Base-by-base conservation (phyloP, 371 early-diverging fungal species). In the Mucor indicus region DNA sequence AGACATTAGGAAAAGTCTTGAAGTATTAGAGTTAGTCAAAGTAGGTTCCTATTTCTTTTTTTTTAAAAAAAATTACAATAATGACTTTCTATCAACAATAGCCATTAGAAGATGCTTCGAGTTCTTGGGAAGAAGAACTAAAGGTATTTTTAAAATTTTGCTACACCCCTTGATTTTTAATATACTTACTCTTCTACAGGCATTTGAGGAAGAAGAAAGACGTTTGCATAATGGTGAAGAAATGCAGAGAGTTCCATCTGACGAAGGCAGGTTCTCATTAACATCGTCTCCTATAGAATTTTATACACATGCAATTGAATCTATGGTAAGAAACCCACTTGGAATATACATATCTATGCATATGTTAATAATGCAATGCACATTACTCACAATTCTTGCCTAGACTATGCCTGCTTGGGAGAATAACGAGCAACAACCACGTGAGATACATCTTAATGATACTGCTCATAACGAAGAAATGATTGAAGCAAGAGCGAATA, bases 1-100 rank as follows among this genome's bases (percentile, higher is more conserved):
- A 31, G 82, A 83, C 53, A 81, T 83, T 22, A 69, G 73, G 45
- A 74, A 75, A 27, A 80, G 73, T 11, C 53, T 77, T 17, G 53
- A 73, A 51, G 70, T 80, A 12, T 55, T 82, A 23, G 76, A 77
- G 39, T 59, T 72, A 12, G 46, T 68, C n/a, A 70, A 77, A 58
- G 69, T 66, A 58, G 38, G 15, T n/a, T 15, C 16, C 10, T 42
- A 13, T 21, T 19, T 38, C 45, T 22, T 24, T 30, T 6, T 21
- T 31, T 33, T 25, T 15, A 27, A 27, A 12, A 25, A 27, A 27
- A 11, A 11, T 27, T 33, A 33, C n/a, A 4, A 33, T 9, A 33
- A 33, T 33, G 10, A 5, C 35, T 13, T 33, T 33, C n/a, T 15
- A 33, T 33, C 6, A 7, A 33, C 6, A 11, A 27, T 35, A 69